Conservation (phyloP, 352 stramenopile species). For the Pythium rhizo-oryzae region DNA sequence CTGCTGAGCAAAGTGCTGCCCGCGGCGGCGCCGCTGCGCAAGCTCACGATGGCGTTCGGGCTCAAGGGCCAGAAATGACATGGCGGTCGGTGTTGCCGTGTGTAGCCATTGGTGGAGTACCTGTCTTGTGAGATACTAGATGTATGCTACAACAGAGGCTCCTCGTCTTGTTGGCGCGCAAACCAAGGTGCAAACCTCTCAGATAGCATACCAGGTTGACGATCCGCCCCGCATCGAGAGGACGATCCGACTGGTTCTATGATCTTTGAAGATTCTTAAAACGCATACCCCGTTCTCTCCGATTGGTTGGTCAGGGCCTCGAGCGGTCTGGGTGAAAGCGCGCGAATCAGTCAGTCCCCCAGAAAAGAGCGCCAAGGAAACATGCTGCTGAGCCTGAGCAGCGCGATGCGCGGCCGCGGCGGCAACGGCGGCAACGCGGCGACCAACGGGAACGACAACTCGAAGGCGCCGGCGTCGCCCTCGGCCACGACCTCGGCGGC, state of each 20-base stretch:
- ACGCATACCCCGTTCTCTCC: background rate
- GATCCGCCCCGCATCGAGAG: no score
- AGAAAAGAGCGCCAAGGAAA: background rate
- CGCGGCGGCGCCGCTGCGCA: slow-evolving; percentile 8
- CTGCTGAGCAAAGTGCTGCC: slow-evolving; percentile 20
- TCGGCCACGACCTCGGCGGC: background rate
- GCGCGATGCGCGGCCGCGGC: slow-evolving; percentile 28
- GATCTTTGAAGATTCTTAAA: background rate
- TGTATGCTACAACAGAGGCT: slow-evolving; percentile 12
- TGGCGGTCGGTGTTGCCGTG: slow-evolving; percentile 1
- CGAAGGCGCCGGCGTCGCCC: background rate
- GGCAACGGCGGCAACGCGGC: background rate
- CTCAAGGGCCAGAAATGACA: slow-evolving; percentile 1
- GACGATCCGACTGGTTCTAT: background rate
- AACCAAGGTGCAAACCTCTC: slow-evolving; percentile 6
- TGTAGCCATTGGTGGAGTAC: slow-evolving; percentile 21
- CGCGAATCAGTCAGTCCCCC: background rate
- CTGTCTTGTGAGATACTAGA: slow-evolving; percentile 5
- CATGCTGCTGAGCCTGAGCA: slow-evolving; percentile 28
- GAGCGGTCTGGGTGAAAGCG: background rate
- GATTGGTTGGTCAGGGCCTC: background rate
- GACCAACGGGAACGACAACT: slow-evolving; percentile 4
- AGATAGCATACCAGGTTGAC: slow-evolving; percentile 21
- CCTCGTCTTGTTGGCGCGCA: background rate
- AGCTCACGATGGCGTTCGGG: slow-evolving; percentile 7